These are phyloP conservation scores for Dissophora ornata DNA, from an alignment of 192 early-diverging fungal species.

Conservation along the genomic window DNA sequence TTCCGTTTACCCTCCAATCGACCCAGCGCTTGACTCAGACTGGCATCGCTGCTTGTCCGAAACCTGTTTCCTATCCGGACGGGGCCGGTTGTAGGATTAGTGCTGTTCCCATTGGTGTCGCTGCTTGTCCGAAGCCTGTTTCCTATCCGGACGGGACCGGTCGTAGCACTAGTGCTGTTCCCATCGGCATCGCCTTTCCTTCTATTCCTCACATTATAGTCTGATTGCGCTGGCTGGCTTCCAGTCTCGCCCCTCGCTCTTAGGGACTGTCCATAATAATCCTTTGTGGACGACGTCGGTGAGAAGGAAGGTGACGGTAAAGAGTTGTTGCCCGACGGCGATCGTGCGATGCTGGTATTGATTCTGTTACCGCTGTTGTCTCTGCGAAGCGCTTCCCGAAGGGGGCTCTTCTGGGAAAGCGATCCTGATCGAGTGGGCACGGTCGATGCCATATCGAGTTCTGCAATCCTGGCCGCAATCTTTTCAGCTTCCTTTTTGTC, in stretches of 20 bases:
- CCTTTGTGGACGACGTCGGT: background rate
- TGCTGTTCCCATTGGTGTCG: too few relatives aligned
- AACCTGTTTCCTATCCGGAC: conserved; percentile 27
- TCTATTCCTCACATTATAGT: conserved; percentile 3
- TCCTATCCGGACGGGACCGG: too few relatives aligned
- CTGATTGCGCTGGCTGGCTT: conserved; percentile 13
- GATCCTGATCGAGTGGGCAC: background rate
- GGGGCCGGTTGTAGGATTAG: too few relatives aligned
- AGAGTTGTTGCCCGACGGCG: background rate
- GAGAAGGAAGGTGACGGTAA: background rate
- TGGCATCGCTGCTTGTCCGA: conserved; percentile 44
- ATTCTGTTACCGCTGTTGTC: background rate
- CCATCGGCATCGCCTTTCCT: too few relatives aligned
- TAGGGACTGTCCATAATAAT: conserved; percentile 23
- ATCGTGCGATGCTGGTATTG: background rate
- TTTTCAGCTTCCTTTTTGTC: conserved; percentile 22
- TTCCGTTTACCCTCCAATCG: conserved; percentile 46
- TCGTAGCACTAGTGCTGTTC: too few relatives aligned
- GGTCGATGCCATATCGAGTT: conserved; percentile 26
- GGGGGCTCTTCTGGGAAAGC: background rate
- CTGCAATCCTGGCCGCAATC: conserved; percentile 24
- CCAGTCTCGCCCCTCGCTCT: conserved; percentile 6
- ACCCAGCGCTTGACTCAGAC: conserved; percentile 40
- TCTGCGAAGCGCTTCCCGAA: conserved; percentile 7
- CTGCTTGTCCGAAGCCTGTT: conserved; percentile 1